phyloP scores from a whole-genome alignment of 208 protist genomes.

The Leishmania lainsoni region DNA sequence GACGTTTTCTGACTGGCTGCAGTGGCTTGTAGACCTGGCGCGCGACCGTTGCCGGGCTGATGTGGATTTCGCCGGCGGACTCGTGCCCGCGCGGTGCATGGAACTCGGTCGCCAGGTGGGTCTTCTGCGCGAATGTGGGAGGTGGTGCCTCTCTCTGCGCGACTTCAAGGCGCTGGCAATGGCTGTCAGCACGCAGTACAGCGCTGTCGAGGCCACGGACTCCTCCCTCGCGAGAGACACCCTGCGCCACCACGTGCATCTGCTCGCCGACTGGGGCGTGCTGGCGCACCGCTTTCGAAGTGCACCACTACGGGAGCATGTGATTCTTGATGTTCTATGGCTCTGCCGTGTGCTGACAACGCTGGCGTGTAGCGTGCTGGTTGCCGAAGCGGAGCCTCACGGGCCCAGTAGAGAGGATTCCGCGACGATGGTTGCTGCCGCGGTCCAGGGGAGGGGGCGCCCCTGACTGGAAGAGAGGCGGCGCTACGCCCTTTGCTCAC shows the following conservation, averaged over 20 bases:
- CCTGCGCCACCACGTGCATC: slow-evolving; percentile 73
- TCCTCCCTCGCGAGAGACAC: slow-evolving; percentile 25
- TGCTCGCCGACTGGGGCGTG: slow-evolving; percentile 63
- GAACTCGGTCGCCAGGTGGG: slow-evolving; percentile 40
- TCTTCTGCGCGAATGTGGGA: slow-evolving; percentile 38
- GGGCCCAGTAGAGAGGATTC: background rate
- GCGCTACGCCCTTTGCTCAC: slow-evolving; percentile 22
- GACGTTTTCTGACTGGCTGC: slow-evolving; percentile 65
- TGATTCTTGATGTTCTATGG: slow-evolving; percentile 77
- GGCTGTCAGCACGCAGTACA: slow-evolving; percentile 48
- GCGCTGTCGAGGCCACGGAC: background rate
- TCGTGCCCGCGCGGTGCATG: slow-evolving; percentile 55
- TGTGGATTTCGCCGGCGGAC: slow-evolving; percentile 67
- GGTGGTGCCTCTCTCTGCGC: slow-evolving; percentile 53
- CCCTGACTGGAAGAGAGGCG: slow-evolving; percentile 4
- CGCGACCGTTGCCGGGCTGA: slow-evolving; percentile 59
- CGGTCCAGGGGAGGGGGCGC: background rate
- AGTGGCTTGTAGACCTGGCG: slow-evolving; percentile 71
- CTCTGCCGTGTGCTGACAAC: slow-evolving; percentile 40
- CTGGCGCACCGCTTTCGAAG: slow-evolving; percentile 70
- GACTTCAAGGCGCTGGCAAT: slow-evolving; percentile 68
- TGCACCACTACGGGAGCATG: slow-evolving; percentile 40
- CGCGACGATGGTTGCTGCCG: slow-evolving; percentile 3
- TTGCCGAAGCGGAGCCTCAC: slow-evolving; percentile 11
- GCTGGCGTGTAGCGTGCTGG: slow-evolving; percentile 33